Conservation (phyloP, 2,329 filamentous ascomycete species). For the Trichoderma sp. region DNA sequence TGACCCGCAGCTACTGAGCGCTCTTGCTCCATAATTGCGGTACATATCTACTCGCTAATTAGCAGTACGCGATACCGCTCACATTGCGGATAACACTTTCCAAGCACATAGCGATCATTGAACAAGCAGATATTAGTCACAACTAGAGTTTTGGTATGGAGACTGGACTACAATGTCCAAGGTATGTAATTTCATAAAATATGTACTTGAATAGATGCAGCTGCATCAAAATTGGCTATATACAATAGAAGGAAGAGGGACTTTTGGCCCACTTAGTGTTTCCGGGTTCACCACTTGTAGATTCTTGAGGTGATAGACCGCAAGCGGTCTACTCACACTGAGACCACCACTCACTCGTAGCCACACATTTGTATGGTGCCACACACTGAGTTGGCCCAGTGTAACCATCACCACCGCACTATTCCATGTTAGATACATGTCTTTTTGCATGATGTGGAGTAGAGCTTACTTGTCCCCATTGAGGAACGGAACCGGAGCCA, state of each 20-base stretch:
- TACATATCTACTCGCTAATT: background rate
- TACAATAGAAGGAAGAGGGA: background rate
- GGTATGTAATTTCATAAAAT: background rate
- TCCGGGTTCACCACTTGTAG: too few relatives aligned
- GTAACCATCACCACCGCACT: slow-evolving; percentile 32
- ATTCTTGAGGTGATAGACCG: too few relatives aligned
- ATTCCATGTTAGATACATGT: background rate
- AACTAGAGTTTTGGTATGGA: background rate
- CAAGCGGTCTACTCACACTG: slow-evolving; percentile 25
- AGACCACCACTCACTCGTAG: slow-evolving; percentile 29
- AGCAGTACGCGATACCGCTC: background rate
- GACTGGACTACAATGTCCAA: background rate
- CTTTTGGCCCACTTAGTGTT: background rate
- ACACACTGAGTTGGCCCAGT: slow-evolving; percentile 31
- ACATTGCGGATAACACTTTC: background rate
- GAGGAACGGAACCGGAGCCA: slow-evolving; percentile 8
- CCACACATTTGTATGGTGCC: slow-evolving; percentile 31
- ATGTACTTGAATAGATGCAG: background rate
- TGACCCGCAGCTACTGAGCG: too few relatives aligned
- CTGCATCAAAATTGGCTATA: background rate
- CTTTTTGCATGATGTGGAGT: background rate
- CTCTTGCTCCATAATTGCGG: too few relatives aligned
- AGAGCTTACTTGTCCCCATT: slow-evolving; percentile 22
- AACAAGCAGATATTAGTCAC: background rate
- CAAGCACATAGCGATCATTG: background rate